These are phyloP conservation scores for Colletotrichum sp. DNA, from an alignment of 2,329 filamentous ascomycete genomes.

Conservation along the genomic window DNA sequence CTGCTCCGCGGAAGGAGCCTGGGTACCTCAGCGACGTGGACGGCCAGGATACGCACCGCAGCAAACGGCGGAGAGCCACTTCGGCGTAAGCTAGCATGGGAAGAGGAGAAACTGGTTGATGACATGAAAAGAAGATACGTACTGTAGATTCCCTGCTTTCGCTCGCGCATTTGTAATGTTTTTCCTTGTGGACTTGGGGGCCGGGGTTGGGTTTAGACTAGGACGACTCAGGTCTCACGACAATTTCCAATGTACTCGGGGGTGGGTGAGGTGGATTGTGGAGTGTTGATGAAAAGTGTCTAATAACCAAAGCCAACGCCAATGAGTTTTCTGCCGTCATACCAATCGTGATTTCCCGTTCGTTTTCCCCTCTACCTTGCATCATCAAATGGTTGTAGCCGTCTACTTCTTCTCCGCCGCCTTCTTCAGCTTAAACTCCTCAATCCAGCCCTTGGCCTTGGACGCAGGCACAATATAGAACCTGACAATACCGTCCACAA, in stretches of 20 bases:
- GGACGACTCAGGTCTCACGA: not conserved
- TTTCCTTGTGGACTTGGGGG: slow-evolving; percentile 1
- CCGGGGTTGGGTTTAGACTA: not conserved
- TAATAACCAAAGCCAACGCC: not conserved
- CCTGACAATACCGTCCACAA: slow-evolving; percentile 84
- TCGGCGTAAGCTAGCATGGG: slow-evolving; percentile 33
- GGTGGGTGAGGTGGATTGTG: not conserved
- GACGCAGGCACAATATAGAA: slow-evolving; percentile 81
- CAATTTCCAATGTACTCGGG: not conserved
- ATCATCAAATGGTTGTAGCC: not conserved
- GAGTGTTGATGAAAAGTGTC: not conserved
- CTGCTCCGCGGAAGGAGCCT: slow-evolving; percentile 11
- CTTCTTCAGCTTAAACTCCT: slow-evolving; percentile 82
- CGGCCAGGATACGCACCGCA: slow-evolving; percentile 30
- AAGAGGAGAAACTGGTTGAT: not conserved
- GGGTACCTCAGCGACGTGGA: slow-evolving; percentile 22
- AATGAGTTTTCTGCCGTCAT: not conserved
- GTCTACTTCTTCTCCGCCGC: slow-evolving; percentile 46
- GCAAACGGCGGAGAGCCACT: slow-evolving; percentile 46
- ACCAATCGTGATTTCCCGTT: not conserved
- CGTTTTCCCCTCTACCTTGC: not conserved
- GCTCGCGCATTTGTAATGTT: slow-evolving; percentile 7
- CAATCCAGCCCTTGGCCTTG: slow-evolving; percentile 77
- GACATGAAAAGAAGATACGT: not conserved
- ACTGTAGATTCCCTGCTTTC: slow-evolving; percentile 1